A percentile compares a stretch with the other conserved stretches of the same genome.
Evolutionary conservation across 176 grass and related monocot genomes (phyloP).

Genomic region (Aegilops tauschii): DNA sequence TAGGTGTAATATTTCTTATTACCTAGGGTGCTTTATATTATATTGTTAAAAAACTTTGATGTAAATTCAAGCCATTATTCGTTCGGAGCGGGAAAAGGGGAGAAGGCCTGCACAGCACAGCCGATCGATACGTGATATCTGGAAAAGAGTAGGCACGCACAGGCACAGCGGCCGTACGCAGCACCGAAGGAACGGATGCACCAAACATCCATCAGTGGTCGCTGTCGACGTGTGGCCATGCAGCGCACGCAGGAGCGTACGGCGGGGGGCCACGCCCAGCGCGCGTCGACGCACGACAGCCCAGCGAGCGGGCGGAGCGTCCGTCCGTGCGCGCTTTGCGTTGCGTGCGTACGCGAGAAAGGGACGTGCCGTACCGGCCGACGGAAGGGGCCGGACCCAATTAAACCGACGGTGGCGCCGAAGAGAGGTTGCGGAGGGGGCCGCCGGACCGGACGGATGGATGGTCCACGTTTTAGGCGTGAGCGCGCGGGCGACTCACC

Average conservation of each 20-base stretch:
- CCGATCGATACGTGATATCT: too few species aligned
- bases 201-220: not conserved
- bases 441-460: not conserved
- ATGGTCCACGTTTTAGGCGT: constrained; percentile 14
- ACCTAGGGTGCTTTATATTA: too few species aligned
- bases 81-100: too few species aligned
- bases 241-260: not conserved
- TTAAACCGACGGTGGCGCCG: not conserved
- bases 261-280: not conserved
- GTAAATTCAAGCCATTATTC: too few species aligned
- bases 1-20: too few species aligned
- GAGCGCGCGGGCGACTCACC: not conserved
- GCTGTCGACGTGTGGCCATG: not conserved
- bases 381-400: not conserved
- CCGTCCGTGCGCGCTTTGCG: not conserved
- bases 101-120: too few species aligned
- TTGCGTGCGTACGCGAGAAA: not conserved
- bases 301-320: not conserved
- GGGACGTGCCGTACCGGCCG: not conserved
- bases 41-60: too few species aligned
- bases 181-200: not conserved
- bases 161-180: not conserved
- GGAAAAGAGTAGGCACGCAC: too few species aligned
- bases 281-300: not conserved
- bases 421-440: too few species aligned